A percentile compares a stretch with the other conserved stretches of the same genome.
These are phyloP conservation scores for Uronychia binucleata DNA, from an alignment of 73 alveolate genomes.

Conservation along the genomic window DNA sequence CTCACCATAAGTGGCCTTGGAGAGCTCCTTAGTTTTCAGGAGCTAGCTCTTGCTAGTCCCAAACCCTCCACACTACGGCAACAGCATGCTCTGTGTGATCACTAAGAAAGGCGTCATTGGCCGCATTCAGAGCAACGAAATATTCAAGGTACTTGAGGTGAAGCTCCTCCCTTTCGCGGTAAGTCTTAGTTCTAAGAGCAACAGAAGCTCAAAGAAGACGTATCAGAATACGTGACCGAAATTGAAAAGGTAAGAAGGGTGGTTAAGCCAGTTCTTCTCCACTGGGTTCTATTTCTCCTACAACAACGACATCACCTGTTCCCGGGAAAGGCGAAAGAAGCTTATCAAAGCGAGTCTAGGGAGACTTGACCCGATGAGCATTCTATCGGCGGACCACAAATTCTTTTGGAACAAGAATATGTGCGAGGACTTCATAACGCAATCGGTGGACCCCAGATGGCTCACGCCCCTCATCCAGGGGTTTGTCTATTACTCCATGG, in stretches of 20 bases:
- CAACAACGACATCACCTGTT: constrained; percentile 84
- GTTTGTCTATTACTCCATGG: constrained; percentile 4
- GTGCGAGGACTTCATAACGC: constrained; percentile 7
- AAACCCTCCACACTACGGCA: no score
- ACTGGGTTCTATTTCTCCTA: constrained; percentile 92
- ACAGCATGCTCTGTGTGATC: not conserved
- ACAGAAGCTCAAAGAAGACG: not conserved
- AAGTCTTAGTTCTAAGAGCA: not conserved
- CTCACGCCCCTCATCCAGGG: constrained; percentile 20
- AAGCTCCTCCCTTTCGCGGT: not conserved
- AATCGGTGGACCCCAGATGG: constrained; percentile 10
- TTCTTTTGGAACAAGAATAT: constrained; percentile 23
- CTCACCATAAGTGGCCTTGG: no score
- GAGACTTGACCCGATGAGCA: constrained; percentile 11
- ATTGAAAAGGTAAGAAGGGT: not conserved
- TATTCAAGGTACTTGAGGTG: not conserved
- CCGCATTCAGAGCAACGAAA: not conserved
- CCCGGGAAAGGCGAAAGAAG: not conserved
- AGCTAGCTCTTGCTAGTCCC: no score
- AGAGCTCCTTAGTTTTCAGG: no score
- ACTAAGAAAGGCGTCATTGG: not conserved
- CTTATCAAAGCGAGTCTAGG: not conserved
- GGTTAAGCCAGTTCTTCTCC: not conserved
- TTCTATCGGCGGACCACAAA: constrained; percentile 6
- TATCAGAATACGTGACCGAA: not conserved